These are phyloP conservation scores for Amanita muscaria DNA, from an alignment of 768 basidiomycete genomes.

Conservation along the genomic window DNA sequence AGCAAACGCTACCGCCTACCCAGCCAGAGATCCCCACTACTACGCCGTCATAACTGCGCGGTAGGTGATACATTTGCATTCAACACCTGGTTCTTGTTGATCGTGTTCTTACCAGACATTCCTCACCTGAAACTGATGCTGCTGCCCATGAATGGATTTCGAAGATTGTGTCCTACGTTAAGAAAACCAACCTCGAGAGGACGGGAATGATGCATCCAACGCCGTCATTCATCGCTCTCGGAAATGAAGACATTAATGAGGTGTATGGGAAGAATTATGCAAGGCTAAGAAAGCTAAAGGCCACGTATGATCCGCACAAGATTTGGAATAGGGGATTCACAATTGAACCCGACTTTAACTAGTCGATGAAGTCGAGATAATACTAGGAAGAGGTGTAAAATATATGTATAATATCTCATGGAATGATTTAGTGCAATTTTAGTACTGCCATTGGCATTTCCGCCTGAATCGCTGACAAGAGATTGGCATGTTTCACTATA, in stretches of 20 bases:
- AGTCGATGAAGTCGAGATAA: too few relatives aligned
- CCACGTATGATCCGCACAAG: slow-evolving; percentile 23
- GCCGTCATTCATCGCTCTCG: slow-evolving; percentile 13
- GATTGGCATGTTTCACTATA: too few relatives aligned
- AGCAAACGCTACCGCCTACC: slow-evolving; percentile 10
- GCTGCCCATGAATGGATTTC: background rate
- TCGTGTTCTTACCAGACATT: too few relatives aligned
- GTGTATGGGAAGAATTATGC: slow-evolving; percentile 20
- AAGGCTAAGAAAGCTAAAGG: slow-evolving; percentile 18
- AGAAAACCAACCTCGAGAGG: slow-evolving; percentile 8
- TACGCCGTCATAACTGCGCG: slow-evolving; percentile 4
- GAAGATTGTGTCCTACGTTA: background rate
- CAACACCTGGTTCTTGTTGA: background rate
- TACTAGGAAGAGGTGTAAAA: too few relatives aligned
- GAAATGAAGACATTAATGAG: slow-evolving; percentile 18
- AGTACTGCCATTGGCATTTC: too few relatives aligned
- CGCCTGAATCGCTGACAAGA: too few relatives aligned
- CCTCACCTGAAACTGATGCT: too few relatives aligned
- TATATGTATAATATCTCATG: too few relatives aligned
- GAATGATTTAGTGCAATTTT: too few relatives aligned
- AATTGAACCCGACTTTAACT: slow-evolving; percentile 16
- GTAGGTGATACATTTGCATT: background rate
- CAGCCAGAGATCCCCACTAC: slow-evolving; percentile 10
- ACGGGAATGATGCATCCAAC: slow-evolving; percentile 9
- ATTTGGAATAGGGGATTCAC: slow-evolving; percentile 19